phyloP scores from a whole-genome alignment of 768 basidiomycete species.

The Podaxis sp. region DNA sequence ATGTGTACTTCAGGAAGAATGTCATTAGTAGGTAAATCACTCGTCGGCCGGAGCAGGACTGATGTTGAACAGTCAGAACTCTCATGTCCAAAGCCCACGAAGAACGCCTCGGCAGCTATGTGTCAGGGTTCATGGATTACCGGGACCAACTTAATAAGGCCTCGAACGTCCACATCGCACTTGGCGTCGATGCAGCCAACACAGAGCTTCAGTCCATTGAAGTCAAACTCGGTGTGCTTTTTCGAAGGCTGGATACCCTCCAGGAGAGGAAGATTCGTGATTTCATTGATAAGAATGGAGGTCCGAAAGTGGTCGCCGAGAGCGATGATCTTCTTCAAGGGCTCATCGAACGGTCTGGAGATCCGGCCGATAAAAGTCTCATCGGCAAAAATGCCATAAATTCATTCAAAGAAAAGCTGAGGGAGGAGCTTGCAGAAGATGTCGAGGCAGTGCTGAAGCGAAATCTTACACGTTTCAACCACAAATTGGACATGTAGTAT shows the following conservation, averaged over 20 bases:
- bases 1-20: constrained; percentile 44
- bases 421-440: constrained; percentile 36
- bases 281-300: constrained; percentile 40
- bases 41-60: not conserved
- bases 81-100: no score
- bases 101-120: no score
- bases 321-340: constrained; percentile 32
- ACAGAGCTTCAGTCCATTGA: constrained; percentile 24
- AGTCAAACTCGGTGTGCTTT: constrained; percentile 33
- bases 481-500: constrained; percentile 46
- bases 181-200: constrained; percentile 35
- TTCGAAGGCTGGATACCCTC: constrained; percentile 37
- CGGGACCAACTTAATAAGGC: constrained; percentile 18
- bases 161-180: constrained; percentile 37
- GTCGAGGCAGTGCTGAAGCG: constrained; percentile 34
- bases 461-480: constrained; percentile 43
- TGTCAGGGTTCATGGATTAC: no score
- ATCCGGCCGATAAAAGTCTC: constrained; percentile 21
- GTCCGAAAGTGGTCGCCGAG: constrained; percentile 31
- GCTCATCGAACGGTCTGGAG: constrained; percentile 30
- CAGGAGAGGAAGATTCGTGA: constrained; percentile 36
- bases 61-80: no score
- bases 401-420: constrained; percentile 25
- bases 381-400: not conserved
- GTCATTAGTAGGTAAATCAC: constrained; percentile 31